Evolutionary conservation across 129 eudicot genomes (phyloP), one percentile per base, ranked within the genome.

Genomic region (Ambrosia trifida): DNA sequence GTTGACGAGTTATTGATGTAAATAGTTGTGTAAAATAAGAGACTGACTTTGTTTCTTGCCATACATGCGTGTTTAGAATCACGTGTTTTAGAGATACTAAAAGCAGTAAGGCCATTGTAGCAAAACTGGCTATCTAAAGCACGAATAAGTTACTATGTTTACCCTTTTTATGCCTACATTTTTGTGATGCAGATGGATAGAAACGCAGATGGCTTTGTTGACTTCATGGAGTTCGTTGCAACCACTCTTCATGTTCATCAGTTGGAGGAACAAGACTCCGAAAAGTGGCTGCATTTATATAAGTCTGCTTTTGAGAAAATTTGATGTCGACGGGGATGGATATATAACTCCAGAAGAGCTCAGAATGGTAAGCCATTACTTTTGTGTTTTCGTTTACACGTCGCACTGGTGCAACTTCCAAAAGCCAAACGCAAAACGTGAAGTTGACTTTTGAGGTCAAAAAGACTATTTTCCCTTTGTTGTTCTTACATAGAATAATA

Each of bases 181-280:
- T 74, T 76, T 75, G 75, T 49, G 78, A 72, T 68, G 72, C 98
- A 94, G 98, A 89, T 89, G 11, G 98, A 94, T 78, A 81, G 93
- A 54, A 94, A 94, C 79, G 85, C 97, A 1, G 97, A 94, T 58
- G 98, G 98, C 24, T 85, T 85, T 47, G 90, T 94, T 44, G 96
- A 94, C 80, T 94, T 89, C 80, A 70, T 83, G 2, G 97, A 94
- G 80, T 94, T 94, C 78, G 98, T 94, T 69, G 97, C 98, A 41
- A 97, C 98, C 13, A 90, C 97, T 19, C 82, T 94, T 66, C 98
- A 87, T 68, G 97, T 94, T 77, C 96, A 87, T 84, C 98, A 94
- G 62, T 49, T 94, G 74, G 93, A 94, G 69, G 96, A 89, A 81
- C 91, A 87, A 68, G 77, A 94, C 67, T 63, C 88, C 8, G 85